phyloP scores from a whole-genome alignment of 331 rosid genomes.

The Telfairia occidentalis region DNA sequence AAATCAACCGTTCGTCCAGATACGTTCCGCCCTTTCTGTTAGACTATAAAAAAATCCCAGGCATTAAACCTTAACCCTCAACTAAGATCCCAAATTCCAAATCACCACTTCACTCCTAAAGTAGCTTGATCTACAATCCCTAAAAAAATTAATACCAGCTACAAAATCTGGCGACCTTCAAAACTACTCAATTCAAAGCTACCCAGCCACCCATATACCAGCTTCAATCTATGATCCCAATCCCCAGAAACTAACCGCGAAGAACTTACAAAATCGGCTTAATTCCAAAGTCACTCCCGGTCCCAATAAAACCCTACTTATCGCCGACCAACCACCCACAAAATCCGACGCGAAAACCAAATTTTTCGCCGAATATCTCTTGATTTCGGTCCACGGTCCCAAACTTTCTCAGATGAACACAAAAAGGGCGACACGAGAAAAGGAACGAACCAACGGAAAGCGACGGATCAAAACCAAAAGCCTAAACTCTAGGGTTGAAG shows the following conservation, averaged over 20 bases:
- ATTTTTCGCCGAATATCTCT: neutral
- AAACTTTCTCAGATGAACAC: neutral
- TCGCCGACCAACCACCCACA: neutral
- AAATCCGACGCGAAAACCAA: neutral
- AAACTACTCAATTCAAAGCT: constrained; percentile 12
- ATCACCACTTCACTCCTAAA: constrained; percentile 6
- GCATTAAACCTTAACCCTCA: constrained; percentile 12
- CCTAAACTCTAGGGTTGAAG: constrained; percentile 11
- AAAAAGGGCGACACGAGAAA: neutral
- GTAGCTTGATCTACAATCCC: constrained; percentile 1
- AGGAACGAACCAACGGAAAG: neutral
- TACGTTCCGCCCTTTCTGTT: constrained; percentile 9
- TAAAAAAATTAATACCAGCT: neutral
- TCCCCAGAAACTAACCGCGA: neutral
- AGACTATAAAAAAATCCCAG: neutral
- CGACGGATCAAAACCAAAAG: constrained; percentile 2
- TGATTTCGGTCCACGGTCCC: neutral
- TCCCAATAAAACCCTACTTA: constrained; percentile 7
- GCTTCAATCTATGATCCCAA: neutral
- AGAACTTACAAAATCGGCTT: neutral
- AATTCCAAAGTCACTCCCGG: neutral
- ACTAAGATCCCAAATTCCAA: constrained; percentile 20
- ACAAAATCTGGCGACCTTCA: neutral
- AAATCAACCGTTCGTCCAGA: constrained; percentile 5
- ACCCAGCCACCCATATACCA: neutral